Evolutionary conservation across 352 stramenopile species (phyloP), one percentile per base, ranked within the genome.

Genomic region (Globisporangium okanoganense): DNA sequence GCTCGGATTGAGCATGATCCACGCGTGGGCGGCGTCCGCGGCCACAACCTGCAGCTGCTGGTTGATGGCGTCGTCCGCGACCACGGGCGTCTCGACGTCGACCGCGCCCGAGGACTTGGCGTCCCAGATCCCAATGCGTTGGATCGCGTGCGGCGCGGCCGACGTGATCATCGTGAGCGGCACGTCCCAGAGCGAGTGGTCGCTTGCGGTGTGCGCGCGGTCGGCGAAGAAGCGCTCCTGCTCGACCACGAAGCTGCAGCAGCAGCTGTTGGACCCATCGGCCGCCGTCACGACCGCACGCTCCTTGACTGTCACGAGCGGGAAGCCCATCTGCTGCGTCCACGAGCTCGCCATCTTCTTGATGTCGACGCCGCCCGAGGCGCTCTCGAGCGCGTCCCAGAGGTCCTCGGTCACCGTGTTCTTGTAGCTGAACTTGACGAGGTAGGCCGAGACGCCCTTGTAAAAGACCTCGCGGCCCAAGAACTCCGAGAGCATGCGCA

Each of bases 361-460:
- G 61, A 98, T 83, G 43, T 91, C 85, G 65, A 96, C 84, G 25
- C 90, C 84, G 25, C 90, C 93, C 0, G 87, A 97, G 1, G 79
- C 86, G 44, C 96, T 78, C 66, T 97, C 87, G 68, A 98, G 92
- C 9, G 90, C 88, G 33, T 90, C 71, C 96, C 96, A 99, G 56
- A 99, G 72, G 72, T 99, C 92, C 49, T 92, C 85, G 0, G 97
- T 99, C 71, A 94, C 85, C 2, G 97, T 98, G 75, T 99, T 99
- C 52, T 82, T 71, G 75, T 99, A 99, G 55, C 92, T 94, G 71
- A 84, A 89, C 65, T 82, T 79, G n/a, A 73, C 82, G 61, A 99
- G 89, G 81, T 99, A 99, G 55, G 88, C 84, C 44, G 89, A 79
- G 10, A 99, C 85, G 50, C 95, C 96, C 16, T 76, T 48, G 64